Percentiles rank a stretch among this genome's conserved stretches.
Evolutionary conservation across 108 stramenopile species (phyloP).

Genomic region (Pseudonitzschia pungens): DNA sequence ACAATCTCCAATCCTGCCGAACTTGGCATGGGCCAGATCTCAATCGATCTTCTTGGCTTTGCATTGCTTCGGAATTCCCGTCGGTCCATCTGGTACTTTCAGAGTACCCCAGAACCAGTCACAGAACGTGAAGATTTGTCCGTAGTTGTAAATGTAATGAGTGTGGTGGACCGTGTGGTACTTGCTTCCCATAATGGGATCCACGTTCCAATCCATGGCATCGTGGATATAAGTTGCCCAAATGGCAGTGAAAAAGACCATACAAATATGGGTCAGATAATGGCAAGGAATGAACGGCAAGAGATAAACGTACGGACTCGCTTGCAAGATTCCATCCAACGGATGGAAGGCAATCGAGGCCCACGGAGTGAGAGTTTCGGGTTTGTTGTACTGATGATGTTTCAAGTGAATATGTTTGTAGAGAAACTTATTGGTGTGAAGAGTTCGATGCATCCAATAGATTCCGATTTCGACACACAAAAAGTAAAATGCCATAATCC

Average conservation of each 20-base stretch:
- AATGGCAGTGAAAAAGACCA: slow-evolving; percentile 85
- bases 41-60: slow-evolving; percentile 1
- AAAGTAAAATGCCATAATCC: slow-evolving; percentile 65
- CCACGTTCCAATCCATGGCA: slow-evolving; percentile 80
- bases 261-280: slow-evolving; percentile 77
- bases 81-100: slow-evolving; percentile 62
- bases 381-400: slow-evolving; percentile 82
- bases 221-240: slow-evolving; percentile 95
- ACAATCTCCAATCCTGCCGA: too few species aligned
- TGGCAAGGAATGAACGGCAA: slow-evolving; percentile 80
- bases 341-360: slow-evolving; percentile 90
- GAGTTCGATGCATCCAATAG: slow-evolving; percentile 88
- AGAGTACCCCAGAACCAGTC: slow-evolving; percentile 85
- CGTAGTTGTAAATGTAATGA: slow-evolving; percentile 91
- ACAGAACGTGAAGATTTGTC: slow-evolving; percentile 90
- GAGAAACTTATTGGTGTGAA: slow-evolving; percentile 87
- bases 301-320: slow-evolving; percentile 73
- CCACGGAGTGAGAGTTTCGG: slow-evolving; percentile 88
- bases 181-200: slow-evolving; percentile 88
- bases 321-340: slow-evolving; percentile 83
- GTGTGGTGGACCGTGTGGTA: slow-evolving; percentile 92
- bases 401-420: slow-evolving; percentile 84
- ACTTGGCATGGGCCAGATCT: too few species aligned
- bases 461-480: slow-evolving; percentile 80
- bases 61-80: slow-evolving; percentile 29